A percentile compares a stretch with the other conserved stretches of the same genome.
These are phyloP conservation scores for Ustilago hordei DNA, from an alignment of 1,284 basidiomycete species.

Conservation along the genomic window DNA sequence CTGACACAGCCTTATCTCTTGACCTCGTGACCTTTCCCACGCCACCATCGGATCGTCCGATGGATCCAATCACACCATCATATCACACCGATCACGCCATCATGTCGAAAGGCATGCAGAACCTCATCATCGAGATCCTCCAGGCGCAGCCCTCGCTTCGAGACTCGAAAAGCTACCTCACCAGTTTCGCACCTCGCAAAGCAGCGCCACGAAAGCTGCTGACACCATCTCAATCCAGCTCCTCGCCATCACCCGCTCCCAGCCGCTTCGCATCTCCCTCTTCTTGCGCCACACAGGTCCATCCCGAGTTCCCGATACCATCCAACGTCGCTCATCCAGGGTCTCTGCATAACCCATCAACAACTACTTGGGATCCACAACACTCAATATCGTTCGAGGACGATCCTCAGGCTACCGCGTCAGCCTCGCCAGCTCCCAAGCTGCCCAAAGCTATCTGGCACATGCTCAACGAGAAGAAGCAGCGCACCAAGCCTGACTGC, in stretches of 20 bases:
- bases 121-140: constrained; percentile 95
- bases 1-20: constrained; percentile 5
- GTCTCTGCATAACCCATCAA: constrained; percentile 47
- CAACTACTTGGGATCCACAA: constrained; percentile 44
- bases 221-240: constrained; percentile 11
- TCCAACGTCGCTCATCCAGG: constrained; percentile 41
- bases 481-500: constrained; percentile 14
- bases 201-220: constrained; percentile 23
- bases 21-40: background rate
- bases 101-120: constrained; percentile 74
- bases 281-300: constrained; percentile 9
- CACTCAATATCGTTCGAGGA: constrained; percentile 31
- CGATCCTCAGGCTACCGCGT: constrained; percentile 15
- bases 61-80: constrained; percentile 2
- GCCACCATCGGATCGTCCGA: background rate
- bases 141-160: constrained; percentile 90
- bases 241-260: constrained; percentile 13
- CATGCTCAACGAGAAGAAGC: constrained; percentile 35
- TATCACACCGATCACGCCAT: constrained; percentile 5
- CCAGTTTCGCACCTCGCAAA: constrained; percentile 76
- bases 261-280: constrained; percentile 20
- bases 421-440: constrained; percentile 8
- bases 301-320: constrained; percentile 48
- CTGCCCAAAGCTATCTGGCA: constrained; percentile 42
- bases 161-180: constrained; percentile 89